Conservation (phyloP, 352 stramenopile genomes). For the Aphanomyces cochlioides region DNA sequence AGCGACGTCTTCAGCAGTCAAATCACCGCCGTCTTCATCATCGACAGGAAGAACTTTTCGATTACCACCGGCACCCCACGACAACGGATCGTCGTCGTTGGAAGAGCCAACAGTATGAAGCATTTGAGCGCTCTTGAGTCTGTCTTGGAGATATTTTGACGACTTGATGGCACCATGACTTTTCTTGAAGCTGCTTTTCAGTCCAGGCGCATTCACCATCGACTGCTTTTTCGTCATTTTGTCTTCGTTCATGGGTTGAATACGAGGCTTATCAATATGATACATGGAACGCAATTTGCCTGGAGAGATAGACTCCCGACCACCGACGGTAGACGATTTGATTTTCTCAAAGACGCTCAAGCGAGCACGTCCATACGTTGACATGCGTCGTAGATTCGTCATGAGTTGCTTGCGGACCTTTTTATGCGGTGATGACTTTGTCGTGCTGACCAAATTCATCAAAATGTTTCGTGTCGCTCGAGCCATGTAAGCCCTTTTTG, state of each 20-base stretch:
- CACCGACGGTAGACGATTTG: neutral
- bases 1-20: conserved; percentile 5
- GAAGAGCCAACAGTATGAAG: neutral
- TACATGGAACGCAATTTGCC: neutral
- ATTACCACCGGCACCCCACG: neutral
- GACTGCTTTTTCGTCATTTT: neutral
- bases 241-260: too few species aligned
- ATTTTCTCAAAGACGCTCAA: conserved; percentile 6
- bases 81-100: neutral
- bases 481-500: conserved; percentile 1
- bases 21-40: conserved; percentile 4
- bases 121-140: conserved; percentile 8
- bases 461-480: conserved; percentile 10
- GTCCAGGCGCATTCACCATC: neutral
- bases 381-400: conserved; percentile 18
- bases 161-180: neutral
- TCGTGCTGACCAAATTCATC: neutral
- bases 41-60: neutral
- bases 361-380: conserved; percentile 14
- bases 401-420: conserved; percentile 27
- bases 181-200: conserved; percentile 13
- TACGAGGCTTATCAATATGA: too few species aligned
- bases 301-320: neutral
- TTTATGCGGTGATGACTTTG: neutral
- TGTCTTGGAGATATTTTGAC: neutral